phyloP scores from a whole-genome alignment of 495 filamentous ascomycete genomes.

The Aspergillus olivimuriae region DNA sequence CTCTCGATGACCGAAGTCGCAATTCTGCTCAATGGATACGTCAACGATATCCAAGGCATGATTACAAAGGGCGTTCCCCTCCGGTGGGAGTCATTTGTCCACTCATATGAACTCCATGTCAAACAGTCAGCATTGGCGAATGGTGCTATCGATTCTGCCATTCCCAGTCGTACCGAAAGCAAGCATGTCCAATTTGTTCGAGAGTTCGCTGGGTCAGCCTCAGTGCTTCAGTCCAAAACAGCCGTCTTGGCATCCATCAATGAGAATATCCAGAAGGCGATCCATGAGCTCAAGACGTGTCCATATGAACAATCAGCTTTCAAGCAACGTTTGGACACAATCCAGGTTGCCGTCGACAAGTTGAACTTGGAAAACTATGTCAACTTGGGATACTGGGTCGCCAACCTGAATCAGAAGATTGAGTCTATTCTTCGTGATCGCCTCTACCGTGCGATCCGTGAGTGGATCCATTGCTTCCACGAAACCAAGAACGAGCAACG shows the following conservation, averaged over 20 bases:
- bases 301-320: slow-evolving; percentile 72
- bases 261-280: slow-evolving; percentile 72
- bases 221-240: slow-evolving; percentile 80
- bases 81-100: slow-evolving; percentile 95
- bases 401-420: slow-evolving; percentile 75
- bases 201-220: slow-evolving; percentile 80
- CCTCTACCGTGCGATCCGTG: slow-evolving; percentile 69
- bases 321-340: slow-evolving; percentile 67
- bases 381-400: slow-evolving; percentile 85
- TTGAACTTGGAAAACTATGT: slow-evolving; percentile 92
- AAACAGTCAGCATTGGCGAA: slow-evolving; percentile 59
- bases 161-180: slow-evolving; percentile 63
- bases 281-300: slow-evolving; percentile 78
- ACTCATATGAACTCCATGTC: slow-evolving; percentile 87
- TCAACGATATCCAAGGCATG: slow-evolving; percentile 76
- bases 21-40: slow-evolving; percentile 80
- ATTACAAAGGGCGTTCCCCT: slow-evolving; percentile 81
- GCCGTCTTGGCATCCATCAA: slow-evolving; percentile 70
- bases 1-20: slow-evolving; percentile 76
- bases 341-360: slow-evolving; percentile 88
- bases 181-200: slow-evolving; percentile 94
- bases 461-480: slow-evolving; percentile 81
- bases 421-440: slow-evolving; percentile 68
- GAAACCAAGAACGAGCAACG: slow-evolving; percentile 42
- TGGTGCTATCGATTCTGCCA: slow-evolving; percentile 52